Evolutionary conservation across 495 filamentous ascomycete species (phyloP).

Genomic region (Hypoxylon trugodes): DNA sequence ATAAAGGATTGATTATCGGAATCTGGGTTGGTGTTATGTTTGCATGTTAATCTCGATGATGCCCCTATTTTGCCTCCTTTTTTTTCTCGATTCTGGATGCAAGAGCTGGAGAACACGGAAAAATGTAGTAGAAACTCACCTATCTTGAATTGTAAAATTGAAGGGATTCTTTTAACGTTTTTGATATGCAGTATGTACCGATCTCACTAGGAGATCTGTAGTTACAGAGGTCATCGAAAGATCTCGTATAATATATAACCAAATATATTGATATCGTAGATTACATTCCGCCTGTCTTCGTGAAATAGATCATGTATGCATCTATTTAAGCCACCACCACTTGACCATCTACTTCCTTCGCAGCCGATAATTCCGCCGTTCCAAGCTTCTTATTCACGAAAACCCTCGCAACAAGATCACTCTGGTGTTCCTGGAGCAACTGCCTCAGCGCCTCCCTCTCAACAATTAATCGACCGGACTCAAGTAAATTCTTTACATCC

Average conservation of each 20-base stretch:
- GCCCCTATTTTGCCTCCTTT: no score
- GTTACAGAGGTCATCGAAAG: slow-evolving; percentile 21
- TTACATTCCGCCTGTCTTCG: neutral
- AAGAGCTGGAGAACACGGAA: no score
- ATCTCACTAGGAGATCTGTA: slow-evolving; percentile 14
- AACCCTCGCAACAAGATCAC: slow-evolving; percentile 66
- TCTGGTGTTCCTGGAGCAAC: slow-evolving; percentile 78
- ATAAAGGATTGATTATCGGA: no score
- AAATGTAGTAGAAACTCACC: no score
- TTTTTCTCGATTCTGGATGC: no score
- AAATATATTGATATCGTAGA: slow-evolving; percentile 5
- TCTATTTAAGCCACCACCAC: slow-evolving; percentile 42
- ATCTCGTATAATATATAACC: slow-evolving; percentile 24
- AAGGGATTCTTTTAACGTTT: neutral
- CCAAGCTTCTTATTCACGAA: no score
- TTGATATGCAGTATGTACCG: neutral
- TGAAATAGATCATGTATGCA: neutral
- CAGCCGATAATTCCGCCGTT: slow-evolving; percentile 14
- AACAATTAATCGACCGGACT: slow-evolving; percentile 83
- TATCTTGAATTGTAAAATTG: neutral
- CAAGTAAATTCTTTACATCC: slow-evolving; percentile 92
- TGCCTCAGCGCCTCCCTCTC: slow-evolving; percentile 81
- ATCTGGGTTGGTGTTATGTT: no score
- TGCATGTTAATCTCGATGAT: no score
- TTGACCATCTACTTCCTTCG: slow-evolving; percentile 18